Base-by-base conservation (phyloP, 169 alveolate species). In the Cyclospora cayetanensis region DNA sequence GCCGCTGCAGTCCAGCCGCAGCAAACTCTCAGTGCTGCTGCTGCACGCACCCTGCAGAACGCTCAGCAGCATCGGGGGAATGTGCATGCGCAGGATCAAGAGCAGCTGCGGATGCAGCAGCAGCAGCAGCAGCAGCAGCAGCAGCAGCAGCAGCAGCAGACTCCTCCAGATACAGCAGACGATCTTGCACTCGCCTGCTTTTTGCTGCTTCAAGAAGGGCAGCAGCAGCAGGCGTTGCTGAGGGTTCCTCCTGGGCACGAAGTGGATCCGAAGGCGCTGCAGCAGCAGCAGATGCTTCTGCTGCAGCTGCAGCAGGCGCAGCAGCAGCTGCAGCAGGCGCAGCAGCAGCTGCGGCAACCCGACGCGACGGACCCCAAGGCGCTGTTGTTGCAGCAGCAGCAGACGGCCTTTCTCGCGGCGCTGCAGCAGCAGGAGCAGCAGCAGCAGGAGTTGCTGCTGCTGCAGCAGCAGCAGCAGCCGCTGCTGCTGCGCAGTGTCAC, bases 381-480 rank as follows among this genome's bases (percentile, higher is more conserved):
- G n/a, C 72, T 60, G 7, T 29, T 60, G 7, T 29, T 20, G 35
- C 29, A 60, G 7, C 72, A 60, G 35, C 29, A 60, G n/a, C 72
- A 60, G n/a, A 60, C 72, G n/a, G 72, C n/a, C 29, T n/a, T 60
- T 18, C 72, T 60, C 4, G 20, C 72, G 20, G 20, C 29, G 7
- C 72, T 60, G 72, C 72, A 60, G 72, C 72, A 60, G 72, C 72
- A 60, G n/a, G 72, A 60, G 35, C 72, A 20, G 72, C 72, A 60
- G 72, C 72, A 60, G 7, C 72, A 22, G 4, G 35, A 4, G 4
- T 29, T 18, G 34, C 29, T 60, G 72, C 72, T 60, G 72, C 55
- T 9, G 55, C 7, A 46, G 22, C 55, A 46, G 55, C 55, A 46
- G 55, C 55, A 46, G 55, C 55, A 46, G 55, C 55, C 7, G 55